Evolutionary conservation across 805 yeast species (phyloP).

Genomic region (Metschnikowia koreensis): DNA sequence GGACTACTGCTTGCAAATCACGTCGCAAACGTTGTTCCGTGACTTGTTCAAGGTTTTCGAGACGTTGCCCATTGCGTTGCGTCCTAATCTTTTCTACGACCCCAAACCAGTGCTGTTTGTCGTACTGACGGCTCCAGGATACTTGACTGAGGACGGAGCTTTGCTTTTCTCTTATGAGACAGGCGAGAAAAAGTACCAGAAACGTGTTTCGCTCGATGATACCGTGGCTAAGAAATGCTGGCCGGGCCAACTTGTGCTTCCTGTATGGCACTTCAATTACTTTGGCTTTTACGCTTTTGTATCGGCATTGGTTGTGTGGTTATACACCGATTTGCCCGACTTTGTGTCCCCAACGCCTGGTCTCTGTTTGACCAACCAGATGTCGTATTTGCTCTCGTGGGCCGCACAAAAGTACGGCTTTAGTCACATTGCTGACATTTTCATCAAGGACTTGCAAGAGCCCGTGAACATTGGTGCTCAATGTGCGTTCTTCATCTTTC

Average conservation of each 20-base stretch:
- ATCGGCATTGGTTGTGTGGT: slow-evolving; percentile 59
- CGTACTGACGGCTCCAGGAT: slow-evolving; percentile 70
- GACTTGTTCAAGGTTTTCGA: slow-evolving; percentile 62
- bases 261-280: slow-evolving; percentile 58
- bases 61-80: slow-evolving; percentile 66
- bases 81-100: slow-evolving; percentile 77
- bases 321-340: slow-evolving; percentile 92
- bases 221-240: slow-evolving; percentile 60
- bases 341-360: slow-evolving; percentile 91
- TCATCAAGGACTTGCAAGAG: slow-evolving; percentile 48
- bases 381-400: slow-evolving; percentile 27
- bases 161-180: slow-evolving; percentile 66
- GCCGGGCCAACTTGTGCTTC: slow-evolving; percentile 89
- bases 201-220: slow-evolving; percentile 46
- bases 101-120: slow-evolving; percentile 62
- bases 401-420: slow-evolving; percentile 35
- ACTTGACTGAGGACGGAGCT: slow-evolving; percentile 79
- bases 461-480: slow-evolving; percentile 49
- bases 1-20: slow-evolving; percentile 86
- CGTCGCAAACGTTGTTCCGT: slow-evolving; percentile 54
- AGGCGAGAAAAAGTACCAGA: slow-evolving; percentile 40
- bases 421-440: slow-evolving; percentile 42
- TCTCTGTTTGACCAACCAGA: slow-evolving; percentile 66
- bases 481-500: slow-evolving; percentile 68
- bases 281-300: slow-evolving; percentile 42